Conservation (phyloP, 441 rosid species). For the Jatropha multifida region DNA sequence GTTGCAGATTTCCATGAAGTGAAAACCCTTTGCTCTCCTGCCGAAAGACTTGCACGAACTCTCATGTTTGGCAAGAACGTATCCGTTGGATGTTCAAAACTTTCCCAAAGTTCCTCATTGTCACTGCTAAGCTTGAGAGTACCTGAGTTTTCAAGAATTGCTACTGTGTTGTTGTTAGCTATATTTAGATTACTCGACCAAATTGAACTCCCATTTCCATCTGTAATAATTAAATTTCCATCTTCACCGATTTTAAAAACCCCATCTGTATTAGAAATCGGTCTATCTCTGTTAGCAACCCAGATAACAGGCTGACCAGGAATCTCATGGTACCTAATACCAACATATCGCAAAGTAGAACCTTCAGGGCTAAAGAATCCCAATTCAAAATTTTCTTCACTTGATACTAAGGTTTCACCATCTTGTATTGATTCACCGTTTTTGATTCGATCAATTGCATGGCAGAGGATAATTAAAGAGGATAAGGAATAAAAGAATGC, state of each 20-base stretch:
- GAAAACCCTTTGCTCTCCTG: slow-evolving; percentile 49
- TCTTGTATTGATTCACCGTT: slow-evolving; percentile 34
- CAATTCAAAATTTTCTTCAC: slow-evolving; percentile 28
- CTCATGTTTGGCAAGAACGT: slow-evolving; percentile 72
- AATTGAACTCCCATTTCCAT: slow-evolving; percentile 36
- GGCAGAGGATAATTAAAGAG: slow-evolving; percentile 33
- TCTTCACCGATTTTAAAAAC: slow-evolving; percentile 42
- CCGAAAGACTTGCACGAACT: slow-evolving; percentile 35
- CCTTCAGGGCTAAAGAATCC: slow-evolving; percentile 27
- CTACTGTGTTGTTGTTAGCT: slow-evolving; percentile 36
- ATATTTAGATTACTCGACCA: slow-evolving; percentile 52
- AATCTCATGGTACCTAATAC: slow-evolving; percentile 26
- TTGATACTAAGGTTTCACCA: slow-evolving; percentile 51
- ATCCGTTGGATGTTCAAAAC: slow-evolving; percentile 69
- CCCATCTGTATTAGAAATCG: slow-evolving; percentile 52
- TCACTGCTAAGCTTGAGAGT: slow-evolving; percentile 42
- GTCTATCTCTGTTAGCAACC: slow-evolving; percentile 72
- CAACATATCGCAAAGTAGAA: slow-evolving; percentile 23
- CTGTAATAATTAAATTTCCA: slow-evolving; percentile 53
- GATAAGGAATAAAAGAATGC: slow-evolving; percentile 24
- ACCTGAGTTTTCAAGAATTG: slow-evolving; percentile 40
- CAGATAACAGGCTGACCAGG: slow-evolving; percentile 47
- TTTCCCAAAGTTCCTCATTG: slow-evolving; percentile 50
- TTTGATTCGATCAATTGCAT: slow-evolving; percentile 27
- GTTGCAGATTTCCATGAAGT: slow-evolving; percentile 64